Evolutionary conservation across 345 rosid genomes (phyloP), one percentile per base, ranked within the genome.

Genomic region (Populus deltoides): DNA sequence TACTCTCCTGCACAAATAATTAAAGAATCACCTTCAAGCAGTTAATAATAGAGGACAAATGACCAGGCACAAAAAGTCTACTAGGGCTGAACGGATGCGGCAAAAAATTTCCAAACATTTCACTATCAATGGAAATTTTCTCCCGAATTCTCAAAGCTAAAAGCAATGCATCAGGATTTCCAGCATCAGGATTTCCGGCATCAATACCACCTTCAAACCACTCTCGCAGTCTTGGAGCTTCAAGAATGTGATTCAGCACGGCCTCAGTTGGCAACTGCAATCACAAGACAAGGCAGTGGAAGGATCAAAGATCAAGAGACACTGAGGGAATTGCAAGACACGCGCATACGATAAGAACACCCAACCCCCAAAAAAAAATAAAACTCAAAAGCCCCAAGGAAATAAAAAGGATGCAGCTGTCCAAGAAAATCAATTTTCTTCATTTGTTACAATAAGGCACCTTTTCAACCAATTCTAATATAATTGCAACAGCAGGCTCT

Each of bases 161-260:
- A 78, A 96, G 94, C 90, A 96, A 85, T 78, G 98, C 97, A 84
- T 96, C 98, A 16, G 99, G 92, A 84, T 96, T 92, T 76, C 97
- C 98, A 81, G 76, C 85, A 78, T 90, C 88, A 33, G 82, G 92
- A 84, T 96, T 92, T 77, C 97, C 98, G 80, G 76, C 86, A 78
- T 90, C 88, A 38, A 81, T 69, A 51, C 97, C 95, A 76, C 86
- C 89, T 51, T 88, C 89, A 83, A 93, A 92, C 98, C 95, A 92
- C 77, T 91, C 90, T 41, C 67, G 85, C 71, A 92, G 81, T 80
- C 90, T 90, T 25, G 90, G 88, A 81, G 93, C 91, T 83, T 87
- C 92, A 86, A 92, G 80, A 62, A 96, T 79, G 83, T 91, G 98
- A 80, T 86, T 83, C 79, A 82, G 51, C 71, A 91, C 69, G 20